phyloP scores from a whole-genome alignment of 108 stramenopile genomes.

The Poteriospumella lacustris region DNA sequence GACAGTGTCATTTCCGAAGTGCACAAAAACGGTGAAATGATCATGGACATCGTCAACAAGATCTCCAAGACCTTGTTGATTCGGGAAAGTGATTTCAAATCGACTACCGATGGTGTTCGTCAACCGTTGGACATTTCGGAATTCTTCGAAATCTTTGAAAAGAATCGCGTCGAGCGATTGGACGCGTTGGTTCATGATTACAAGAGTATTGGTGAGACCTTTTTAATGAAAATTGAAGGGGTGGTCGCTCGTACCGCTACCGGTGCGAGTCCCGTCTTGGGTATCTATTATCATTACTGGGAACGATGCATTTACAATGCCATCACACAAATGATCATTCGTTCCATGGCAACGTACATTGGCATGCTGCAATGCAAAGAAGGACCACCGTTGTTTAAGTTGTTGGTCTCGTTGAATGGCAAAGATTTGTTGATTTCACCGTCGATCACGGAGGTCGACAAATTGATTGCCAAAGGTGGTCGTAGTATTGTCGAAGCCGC shows the following conservation, averaged over 20 bases:
- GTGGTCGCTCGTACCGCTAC: constrained; percentile 54
- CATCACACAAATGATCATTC: constrained; percentile 56
- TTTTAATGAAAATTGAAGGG: constrained; percentile 61
- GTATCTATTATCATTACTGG: constrained; percentile 63
- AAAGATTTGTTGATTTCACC: constrained; percentile 58
- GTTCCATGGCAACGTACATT: constrained; percentile 56
- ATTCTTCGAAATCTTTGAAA: constrained; percentile 58
- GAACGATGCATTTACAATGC: constrained; percentile 67
- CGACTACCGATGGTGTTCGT: constrained; percentile 18
- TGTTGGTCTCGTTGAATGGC: constrained; percentile 52
- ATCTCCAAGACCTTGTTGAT: constrained; percentile 55
- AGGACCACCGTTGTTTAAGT: constrained; percentile 50
- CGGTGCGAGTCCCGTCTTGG: constrained; percentile 44
- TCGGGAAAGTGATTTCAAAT: constrained; percentile 41
- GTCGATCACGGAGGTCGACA: constrained; percentile 53
- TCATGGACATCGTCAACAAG: constrained; percentile 50
- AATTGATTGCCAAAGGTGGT: constrained; percentile 50
- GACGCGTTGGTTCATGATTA: constrained; percentile 56
- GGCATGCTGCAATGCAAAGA: constrained; percentile 47
- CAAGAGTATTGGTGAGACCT: constrained; percentile 50
- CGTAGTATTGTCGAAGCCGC: constrained; percentile 54
- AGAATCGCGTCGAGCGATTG: constrained; percentile 46
- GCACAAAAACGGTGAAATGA: constrained; percentile 57
- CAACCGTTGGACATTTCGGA: constrained; percentile 46
- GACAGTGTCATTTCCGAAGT: constrained; percentile 51